A percentile compares a stretch with the other conserved stretches of the same genome.
Conservation (phyloP, 345 rosid species). For the Odontarrhena argentea region DNA sequence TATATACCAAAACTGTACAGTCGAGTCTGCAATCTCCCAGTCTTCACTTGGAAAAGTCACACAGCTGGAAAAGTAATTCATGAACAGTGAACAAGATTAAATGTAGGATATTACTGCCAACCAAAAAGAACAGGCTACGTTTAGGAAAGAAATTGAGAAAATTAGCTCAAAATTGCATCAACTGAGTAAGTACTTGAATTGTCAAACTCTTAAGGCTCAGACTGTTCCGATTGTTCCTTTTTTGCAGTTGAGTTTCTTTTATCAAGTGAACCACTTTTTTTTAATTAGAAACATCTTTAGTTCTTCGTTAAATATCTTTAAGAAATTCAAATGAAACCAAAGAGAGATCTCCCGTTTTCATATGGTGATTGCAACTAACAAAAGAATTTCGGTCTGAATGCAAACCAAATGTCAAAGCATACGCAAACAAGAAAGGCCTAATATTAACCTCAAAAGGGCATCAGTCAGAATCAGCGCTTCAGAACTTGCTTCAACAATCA, state of each 20-base stretch:
- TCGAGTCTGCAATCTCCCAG: conserved; percentile 98
- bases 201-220: conserved; percentile 5
- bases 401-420: not conserved
- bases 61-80: conserved; percentile 58
- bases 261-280: not conserved
- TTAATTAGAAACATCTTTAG: too few species aligned
- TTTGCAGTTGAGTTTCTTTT: not conserved
- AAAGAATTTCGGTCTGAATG: not conserved
- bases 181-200: not conserved
- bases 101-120: not conserved
- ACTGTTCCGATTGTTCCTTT: not conserved
- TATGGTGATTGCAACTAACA: not conserved
- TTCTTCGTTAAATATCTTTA: not conserved
- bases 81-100: conserved; percentile 29
- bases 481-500: conserved; percentile 80
- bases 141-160: conserved; percentile 19
- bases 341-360: not conserved
- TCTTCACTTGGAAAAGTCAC: conserved; percentile 90
- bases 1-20: conserved; percentile 89
- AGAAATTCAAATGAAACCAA: not conserved
- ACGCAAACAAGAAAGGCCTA: conserved; percentile 27
- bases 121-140: conserved; percentile 3
- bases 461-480: conserved; percentile 78
- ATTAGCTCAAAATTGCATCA: conserved; percentile 18
- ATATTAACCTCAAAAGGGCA: conserved; percentile 73